Conservation (phyloP, 2,329 filamentous ascomycete species). For the Ophiocordyceps camponoti-floridani region DNA sequence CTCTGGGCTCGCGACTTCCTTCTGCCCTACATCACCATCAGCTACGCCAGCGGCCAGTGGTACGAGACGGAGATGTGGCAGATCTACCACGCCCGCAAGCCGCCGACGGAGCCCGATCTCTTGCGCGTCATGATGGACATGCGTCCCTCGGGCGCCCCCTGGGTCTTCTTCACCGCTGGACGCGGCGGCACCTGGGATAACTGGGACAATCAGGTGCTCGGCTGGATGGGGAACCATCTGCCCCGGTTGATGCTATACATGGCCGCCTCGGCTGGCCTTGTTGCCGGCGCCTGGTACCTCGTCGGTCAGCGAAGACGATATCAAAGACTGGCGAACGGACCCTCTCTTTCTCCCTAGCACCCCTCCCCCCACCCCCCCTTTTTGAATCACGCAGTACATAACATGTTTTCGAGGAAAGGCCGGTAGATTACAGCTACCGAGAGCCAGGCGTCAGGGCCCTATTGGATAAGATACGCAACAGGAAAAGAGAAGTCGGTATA, state of each 20-base stretch:
- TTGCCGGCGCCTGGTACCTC: neutral
- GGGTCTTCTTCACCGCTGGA: constrained; percentile 3
- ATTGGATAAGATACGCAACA: neutral
- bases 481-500: neutral
- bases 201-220: constrained; percentile 2
- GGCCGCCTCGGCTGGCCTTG: neutral
- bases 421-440: too few relatives aligned
- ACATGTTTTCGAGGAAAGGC: neutral
- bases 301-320: neutral
- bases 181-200: constrained; percentile 2
- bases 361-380: too few relatives aligned
- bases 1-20: constrained; percentile 1
- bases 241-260: neutral
- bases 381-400: neutral
- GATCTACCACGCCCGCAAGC: constrained; percentile 1
- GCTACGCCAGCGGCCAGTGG: constrained; percentile 2
- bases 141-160: constrained; percentile 1
- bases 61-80: constrained; percentile 3
- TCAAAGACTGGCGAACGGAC: neutral
- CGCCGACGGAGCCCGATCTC: neutral
- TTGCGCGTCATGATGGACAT: constrained; percentile 4
- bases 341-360: too few relatives aligned
- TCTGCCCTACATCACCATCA: constrained; percentile 1
- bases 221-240: constrained; percentile 1
- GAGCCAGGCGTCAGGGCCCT: neutral